A percentile compares a stretch with the other conserved stretches of the same genome.
These are phyloP conservation scores for Aspergillus jensenii DNA, from an alignment of 2,329 filamentous ascomycete species.

Conservation along the genomic window DNA sequence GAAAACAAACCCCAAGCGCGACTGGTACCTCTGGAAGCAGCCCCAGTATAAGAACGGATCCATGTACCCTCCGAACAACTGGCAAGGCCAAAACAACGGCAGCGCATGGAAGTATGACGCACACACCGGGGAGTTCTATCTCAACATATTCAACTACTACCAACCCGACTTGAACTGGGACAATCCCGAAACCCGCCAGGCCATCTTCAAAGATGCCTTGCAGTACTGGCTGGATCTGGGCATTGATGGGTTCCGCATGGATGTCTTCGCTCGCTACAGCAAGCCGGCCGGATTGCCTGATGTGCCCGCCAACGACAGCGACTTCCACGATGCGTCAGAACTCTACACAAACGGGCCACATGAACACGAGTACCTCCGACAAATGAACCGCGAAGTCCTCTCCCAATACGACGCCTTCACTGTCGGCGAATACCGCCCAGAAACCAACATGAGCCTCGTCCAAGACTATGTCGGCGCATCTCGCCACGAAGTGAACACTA, in stretches of 20 bases:
- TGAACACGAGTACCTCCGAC: constrained; percentile 67
- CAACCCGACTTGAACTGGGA: constrained; percentile 90
- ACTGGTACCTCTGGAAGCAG: constrained; percentile 62
- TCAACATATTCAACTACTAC: constrained; percentile 70
- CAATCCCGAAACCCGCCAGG: constrained; percentile 62
- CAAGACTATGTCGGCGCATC: constrained; percentile 59
- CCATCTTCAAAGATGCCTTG: constrained; percentile 69
- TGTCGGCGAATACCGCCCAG: constrained; percentile 68
- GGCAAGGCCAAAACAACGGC: constrained; percentile 26
- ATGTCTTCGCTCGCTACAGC: constrained; percentile 71
- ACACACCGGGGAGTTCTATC: constrained; percentile 69
- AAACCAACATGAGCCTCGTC: constrained; percentile 58
- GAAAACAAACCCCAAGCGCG: constrained; percentile 59
- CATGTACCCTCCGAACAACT: constrained; percentile 74
- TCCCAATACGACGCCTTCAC: constrained; percentile 60
- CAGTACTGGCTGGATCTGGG: constrained; percentile 75
- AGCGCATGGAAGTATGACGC: too few species aligned
- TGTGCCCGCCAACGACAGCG: constrained; percentile 39
- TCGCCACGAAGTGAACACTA: constrained; percentile 65
- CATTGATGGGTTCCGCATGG: constrained; percentile 70
- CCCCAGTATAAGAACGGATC: constrained; percentile 53
- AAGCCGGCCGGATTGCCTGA: constrained; percentile 58
- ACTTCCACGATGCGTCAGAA: constrained; percentile 53
- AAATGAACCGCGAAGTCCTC: constrained; percentile 63
- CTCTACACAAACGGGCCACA: constrained; percentile 67